These are phyloP conservation scores for Grigorovia transvaalensis DNA, from an alignment of 805 yeast genomes.

Conservation along the genomic window DNA sequence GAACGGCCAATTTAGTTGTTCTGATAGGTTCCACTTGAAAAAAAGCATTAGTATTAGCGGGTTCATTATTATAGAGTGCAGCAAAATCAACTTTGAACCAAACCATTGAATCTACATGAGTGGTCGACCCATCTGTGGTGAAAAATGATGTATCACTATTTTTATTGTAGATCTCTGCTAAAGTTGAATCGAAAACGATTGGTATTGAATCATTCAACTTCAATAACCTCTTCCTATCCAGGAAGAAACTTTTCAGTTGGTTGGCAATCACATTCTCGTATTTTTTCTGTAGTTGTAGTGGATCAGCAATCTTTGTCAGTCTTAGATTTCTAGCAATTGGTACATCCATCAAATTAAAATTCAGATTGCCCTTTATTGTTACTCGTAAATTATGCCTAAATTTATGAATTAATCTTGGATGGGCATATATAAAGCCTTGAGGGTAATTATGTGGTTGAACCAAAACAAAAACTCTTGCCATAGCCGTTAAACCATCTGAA, in stretches of 20 bases:
- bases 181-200: constrained; percentile 50
- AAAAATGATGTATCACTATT: not conserved
- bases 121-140: constrained; percentile 11
- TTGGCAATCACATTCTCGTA: constrained; percentile 34
- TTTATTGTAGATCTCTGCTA: constrained; percentile 8
- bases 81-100: constrained; percentile 66
- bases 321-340: constrained; percentile 18
- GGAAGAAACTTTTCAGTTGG: constrained; percentile 54
- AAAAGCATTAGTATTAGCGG: constrained; percentile 30
- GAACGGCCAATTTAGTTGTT: constrained; percentile 55
- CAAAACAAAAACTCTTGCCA: constrained; percentile 15
- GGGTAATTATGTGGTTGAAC: constrained; percentile 15
- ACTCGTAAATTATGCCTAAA: constrained; percentile 8
- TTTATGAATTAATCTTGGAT: constrained; percentile 18
- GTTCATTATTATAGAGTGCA: constrained; percentile 4
- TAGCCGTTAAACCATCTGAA: not conserved
- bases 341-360: constrained; percentile 3
- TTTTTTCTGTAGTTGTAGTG: constrained; percentile 20
- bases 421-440: constrained; percentile 10
- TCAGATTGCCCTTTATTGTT: constrained; percentile 5
- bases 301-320: constrained; percentile 20
- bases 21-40: constrained; percentile 48
- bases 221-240: constrained; percentile 46
- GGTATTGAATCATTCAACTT: constrained; percentile 62
- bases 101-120: constrained; percentile 55